phyloP scores from a whole-genome alignment of 805 yeast species.

The Jamesozyma lodderae region DNA sequence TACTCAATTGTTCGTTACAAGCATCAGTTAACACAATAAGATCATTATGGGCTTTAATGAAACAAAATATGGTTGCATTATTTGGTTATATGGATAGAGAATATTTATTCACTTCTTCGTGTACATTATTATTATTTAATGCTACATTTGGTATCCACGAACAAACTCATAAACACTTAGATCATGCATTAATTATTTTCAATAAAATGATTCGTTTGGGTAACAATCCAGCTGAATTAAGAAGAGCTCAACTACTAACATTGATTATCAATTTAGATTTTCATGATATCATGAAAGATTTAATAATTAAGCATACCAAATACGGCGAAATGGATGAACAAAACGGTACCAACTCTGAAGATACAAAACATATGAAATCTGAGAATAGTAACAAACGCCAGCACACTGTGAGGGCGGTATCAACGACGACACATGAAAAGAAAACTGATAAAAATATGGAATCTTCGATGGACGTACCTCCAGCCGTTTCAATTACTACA shows the following conservation, averaged over 20 bases:
- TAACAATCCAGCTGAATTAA: conserved; percentile 68
- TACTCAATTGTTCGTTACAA: conserved; percentile 68
- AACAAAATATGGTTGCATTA: conserved; percentile 73
- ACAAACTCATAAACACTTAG: conserved; percentile 60
- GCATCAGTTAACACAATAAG: conserved; percentile 71
- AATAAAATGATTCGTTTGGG: conserved; percentile 71
- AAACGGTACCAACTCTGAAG: background rate
- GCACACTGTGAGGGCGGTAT: too few relatives aligned
- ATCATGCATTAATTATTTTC: conserved; percentile 60
- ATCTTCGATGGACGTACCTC: too few relatives aligned
- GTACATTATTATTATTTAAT: conserved; percentile 62
- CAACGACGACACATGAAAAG: too few relatives aligned
- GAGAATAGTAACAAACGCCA: too few relatives aligned
- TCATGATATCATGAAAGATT: conserved; percentile 50
- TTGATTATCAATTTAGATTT: conserved; percentile 59
- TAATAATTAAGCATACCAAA: conserved; percentile 45
- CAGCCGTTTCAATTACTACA: too few relatives aligned
- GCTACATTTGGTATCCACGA: conserved; percentile 78
- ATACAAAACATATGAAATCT: too few relatives aligned
- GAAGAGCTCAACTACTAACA: conserved; percentile 63
- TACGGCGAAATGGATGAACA: conserved; percentile 1
- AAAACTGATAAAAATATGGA: too few relatives aligned
- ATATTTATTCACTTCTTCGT: conserved; percentile 67
- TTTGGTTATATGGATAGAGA: conserved; percentile 87
- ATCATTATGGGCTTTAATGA: conserved; percentile 64